Conservation (phyloP, 1,284 basidiomycete species). For the Ustilago esculenta region DNA sequence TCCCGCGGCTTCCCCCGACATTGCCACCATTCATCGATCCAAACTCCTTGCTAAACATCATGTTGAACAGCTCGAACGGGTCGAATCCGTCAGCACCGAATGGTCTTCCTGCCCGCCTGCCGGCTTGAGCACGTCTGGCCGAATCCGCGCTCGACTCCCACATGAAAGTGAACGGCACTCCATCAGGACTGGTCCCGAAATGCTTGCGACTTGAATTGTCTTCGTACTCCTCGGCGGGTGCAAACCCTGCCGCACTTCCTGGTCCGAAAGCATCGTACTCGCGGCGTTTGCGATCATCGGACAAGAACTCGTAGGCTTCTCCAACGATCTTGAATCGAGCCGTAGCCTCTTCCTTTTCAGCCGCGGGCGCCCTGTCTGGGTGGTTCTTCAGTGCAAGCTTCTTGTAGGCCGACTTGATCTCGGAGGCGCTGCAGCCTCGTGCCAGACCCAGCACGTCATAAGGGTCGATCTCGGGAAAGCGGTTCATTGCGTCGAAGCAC, state of each 20-base stretch:
- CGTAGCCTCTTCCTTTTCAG: conserved; percentile 56
- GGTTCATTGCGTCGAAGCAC: conserved; percentile 13
- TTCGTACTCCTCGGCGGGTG: conserved; percentile 13
- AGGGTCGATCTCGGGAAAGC: conserved; percentile 43
- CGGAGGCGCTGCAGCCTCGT: conserved; percentile 36
- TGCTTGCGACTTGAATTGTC: conserved; percentile 32
- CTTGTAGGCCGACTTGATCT: conserved; percentile 59
- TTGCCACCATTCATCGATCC: conserved; percentile 15
- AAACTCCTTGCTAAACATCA: conserved; percentile 57
- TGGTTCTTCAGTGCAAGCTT: conserved; percentile 60
- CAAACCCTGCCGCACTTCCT: conserved; percentile 1
- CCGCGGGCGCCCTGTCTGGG: conserved; percentile 54
- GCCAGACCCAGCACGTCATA: conserved; percentile 57
- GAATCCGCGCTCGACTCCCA: conserved; percentile 64
- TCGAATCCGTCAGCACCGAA: conserved; percentile 55
- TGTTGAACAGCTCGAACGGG: conserved; percentile 63
- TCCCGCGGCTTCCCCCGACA: conserved; percentile 5
- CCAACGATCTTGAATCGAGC: conserved; percentile 57
- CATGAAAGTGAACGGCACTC: conserved; percentile 50
- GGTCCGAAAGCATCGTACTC: conserved; percentile 50
- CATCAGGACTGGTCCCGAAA: conserved; percentile 54
- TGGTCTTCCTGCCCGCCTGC: conserved; percentile 34
- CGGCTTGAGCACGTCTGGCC: conserved; percentile 53
- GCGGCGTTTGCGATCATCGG: conserved; percentile 49
- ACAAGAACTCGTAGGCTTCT: conserved; percentile 62